These are phyloP conservation scores for Alternaria brassicicola DNA, from an alignment of 2,329 filamentous ascomycete species.

Conservation along the genomic window DNA sequence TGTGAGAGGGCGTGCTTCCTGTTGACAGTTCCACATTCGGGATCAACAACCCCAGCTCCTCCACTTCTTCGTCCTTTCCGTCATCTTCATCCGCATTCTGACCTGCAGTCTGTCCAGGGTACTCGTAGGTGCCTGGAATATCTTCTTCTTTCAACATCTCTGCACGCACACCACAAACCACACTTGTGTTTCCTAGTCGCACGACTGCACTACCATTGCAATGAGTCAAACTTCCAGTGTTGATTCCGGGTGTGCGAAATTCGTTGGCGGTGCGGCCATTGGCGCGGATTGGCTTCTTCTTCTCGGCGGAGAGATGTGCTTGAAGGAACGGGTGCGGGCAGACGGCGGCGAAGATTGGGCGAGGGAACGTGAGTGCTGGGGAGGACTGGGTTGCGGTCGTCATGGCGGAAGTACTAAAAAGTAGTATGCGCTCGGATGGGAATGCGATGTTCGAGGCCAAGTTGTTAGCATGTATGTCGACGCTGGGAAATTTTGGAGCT, in stretches of 20 bases:
- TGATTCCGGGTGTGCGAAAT: constrained; percentile 74
- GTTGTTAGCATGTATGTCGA: neutral
- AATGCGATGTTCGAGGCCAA: neutral
- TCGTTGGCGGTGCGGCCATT: constrained; percentile 78
- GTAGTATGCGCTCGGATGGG: neutral
- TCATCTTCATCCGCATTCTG: constrained; percentile 26
- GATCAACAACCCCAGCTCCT: constrained; percentile 73
- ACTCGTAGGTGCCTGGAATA: constrained; percentile 67
- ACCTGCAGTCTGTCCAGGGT: constrained; percentile 16
- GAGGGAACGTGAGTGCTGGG: constrained; percentile 57
- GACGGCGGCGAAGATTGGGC: constrained; percentile 84
- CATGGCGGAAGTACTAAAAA: constrained; percentile 19
- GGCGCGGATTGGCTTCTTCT: constrained; percentile 68
- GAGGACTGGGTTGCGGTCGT: constrained; percentile 27
- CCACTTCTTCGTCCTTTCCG: constrained; percentile 47
- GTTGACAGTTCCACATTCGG: constrained; percentile 94
- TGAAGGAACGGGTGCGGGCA: constrained; percentile 89
- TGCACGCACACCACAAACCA: constrained; percentile 89
- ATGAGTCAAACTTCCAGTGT: constrained; percentile 84
- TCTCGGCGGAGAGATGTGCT: constrained; percentile 76
- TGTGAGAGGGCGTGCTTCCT: constrained; percentile 82
- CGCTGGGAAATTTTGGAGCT: constrained; percentile 36
- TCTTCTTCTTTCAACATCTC: constrained; percentile 80
- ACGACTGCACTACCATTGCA: constrained; percentile 90
- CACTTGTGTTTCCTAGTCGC: constrained; percentile 84